Evolutionary conservation across 2,329 filamentous ascomycete species (phyloP), one percentile per base, ranked within the genome.

Genomic region (Apiospora koreana): DNA sequence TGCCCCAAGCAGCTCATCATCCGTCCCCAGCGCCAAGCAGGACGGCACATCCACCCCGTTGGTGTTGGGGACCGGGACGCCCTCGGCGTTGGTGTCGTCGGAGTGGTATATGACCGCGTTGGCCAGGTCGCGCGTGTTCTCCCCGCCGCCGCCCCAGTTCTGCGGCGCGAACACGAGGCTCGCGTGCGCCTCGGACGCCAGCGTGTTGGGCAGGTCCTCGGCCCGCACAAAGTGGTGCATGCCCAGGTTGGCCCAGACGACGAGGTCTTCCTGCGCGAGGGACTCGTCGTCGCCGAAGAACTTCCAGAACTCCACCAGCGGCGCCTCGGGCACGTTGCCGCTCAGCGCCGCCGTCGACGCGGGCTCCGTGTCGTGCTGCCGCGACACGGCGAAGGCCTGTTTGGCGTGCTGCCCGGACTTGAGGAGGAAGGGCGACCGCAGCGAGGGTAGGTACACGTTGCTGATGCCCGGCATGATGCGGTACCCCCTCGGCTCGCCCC

Each of bases 241-340:
- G 42, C 84, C 84, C 16, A 87, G 75, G 74, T 86, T 86, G 74
- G 86, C 83, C 79, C 83, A 86, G 1, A 85, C 69, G 2, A 86
- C 83, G 2, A 81, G 66, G 68, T 81, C 79, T 71, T 82, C 79
- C 65, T 82, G 80, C 16, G 80, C 79, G 1, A 82, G 67, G 71
- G 74, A 74, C 72, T 87, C 83, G 23, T 78, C 79, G 71, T 86
- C 73, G 5, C 14, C 48, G 68, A 84, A 81, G 73, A 82, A 83
- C 58, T 80, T 77, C 67, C 71, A 69, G 70, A 85, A 85, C 72
- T 84, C 79, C n/a, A 84, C 77, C 50, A 80, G 78, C 6, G 82
- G 83, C 31, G 68, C 66, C 58, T 42, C 46, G 28, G 76, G 73
- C 38, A 77, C 72, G 69, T 78, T 75, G 42, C 71, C 69, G 68